Evolutionary conservation across 345 rosid species (phyloP), one percentile per base, ranked within the genome.

Genomic region (Arabidopsis arenosa): DNA sequence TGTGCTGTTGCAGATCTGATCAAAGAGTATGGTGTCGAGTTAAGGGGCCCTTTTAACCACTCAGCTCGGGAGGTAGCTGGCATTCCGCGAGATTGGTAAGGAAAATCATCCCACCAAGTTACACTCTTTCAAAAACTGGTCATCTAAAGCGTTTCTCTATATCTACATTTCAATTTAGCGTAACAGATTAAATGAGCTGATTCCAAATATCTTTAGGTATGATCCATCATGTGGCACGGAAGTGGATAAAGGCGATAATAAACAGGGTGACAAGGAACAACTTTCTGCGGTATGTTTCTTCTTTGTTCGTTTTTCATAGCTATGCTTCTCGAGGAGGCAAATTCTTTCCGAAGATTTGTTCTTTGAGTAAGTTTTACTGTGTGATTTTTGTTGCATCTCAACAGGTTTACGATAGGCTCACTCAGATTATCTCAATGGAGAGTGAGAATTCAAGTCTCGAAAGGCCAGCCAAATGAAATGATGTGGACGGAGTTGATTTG

Each of bases 11-110:
- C 79, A 91, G 97, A 83, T 62, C 67, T 91, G 81, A 81, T 91
- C 61, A 82, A 78, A 57, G 98, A 90, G 86, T 90, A 90, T 47
- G 76, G 84, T 39, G 91, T 87, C 73, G 96, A 94, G 83, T 71
- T 90, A 80, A 94, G 91, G 75, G 98, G 98, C 43, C 97, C 98
- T 33, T 94, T 94, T 78, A 94, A 94, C 78, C 84, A 92, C 76
- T 79, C 91, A 35, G 95, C 98, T 44, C 85, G 98, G 63, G 95
- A 87, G n/a, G 80, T 85, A 59, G 97, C 97, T 74, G 95, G 97
- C 80, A 89, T 94, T 77, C 97, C 97, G 14, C 90, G 95, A 63
- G 88, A 90, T 58, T 92, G 97, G 98, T 93, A 39, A 77, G 83
- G 8, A 78, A 47, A 47, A 2, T 54, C 32, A 53, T 66, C 39